Percentiles rank a stretch among this genome's conserved stretches.
Conservation (phyloP, 768 basidiomycete species). For the Exsudoporus frostii region DNA sequence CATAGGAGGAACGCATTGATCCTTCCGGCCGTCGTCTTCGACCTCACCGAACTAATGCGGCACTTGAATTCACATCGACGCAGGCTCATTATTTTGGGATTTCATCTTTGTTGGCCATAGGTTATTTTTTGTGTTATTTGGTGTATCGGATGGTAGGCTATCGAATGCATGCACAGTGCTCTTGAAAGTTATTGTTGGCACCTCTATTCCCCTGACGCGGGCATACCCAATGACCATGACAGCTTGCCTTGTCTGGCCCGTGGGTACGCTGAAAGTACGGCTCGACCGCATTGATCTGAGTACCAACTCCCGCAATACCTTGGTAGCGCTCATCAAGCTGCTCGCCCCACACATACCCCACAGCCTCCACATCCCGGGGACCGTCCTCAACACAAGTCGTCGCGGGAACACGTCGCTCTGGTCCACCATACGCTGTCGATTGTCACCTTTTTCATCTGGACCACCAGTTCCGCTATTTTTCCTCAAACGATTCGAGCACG, state of each 20-base stretch:
- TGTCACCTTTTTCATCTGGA: too few relatives aligned
- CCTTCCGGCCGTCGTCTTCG: neutral
- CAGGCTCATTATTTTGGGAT: neutral
- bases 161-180: too few relatives aligned
- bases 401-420: constrained; percentile 12
- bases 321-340: constrained; percentile 8
- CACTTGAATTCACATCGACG: neutral
- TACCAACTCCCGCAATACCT: neutral
- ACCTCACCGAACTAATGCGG: neutral
- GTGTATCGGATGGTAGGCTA: too few relatives aligned
- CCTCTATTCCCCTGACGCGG: too few relatives aligned
- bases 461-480: constrained; percentile 20
- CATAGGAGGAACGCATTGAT: neutral
- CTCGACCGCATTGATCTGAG: constrained; percentile 13
- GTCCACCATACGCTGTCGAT: too few relatives aligned
- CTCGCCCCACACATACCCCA: constrained; percentile 14
- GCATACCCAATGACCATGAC: too few relatives aligned
- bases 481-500: constrained; percentile 7
- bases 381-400: constrained; percentile 15
- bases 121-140: too few relatives aligned
- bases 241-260: too few relatives aligned
- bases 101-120: too few relatives aligned
- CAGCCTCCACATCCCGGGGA: constrained; percentile 15
- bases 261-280: neutral
- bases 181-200: too few relatives aligned